Base-by-base conservation (phyloP, 352 stramenopile genomes). In the Peronospora tabacina region DNA sequence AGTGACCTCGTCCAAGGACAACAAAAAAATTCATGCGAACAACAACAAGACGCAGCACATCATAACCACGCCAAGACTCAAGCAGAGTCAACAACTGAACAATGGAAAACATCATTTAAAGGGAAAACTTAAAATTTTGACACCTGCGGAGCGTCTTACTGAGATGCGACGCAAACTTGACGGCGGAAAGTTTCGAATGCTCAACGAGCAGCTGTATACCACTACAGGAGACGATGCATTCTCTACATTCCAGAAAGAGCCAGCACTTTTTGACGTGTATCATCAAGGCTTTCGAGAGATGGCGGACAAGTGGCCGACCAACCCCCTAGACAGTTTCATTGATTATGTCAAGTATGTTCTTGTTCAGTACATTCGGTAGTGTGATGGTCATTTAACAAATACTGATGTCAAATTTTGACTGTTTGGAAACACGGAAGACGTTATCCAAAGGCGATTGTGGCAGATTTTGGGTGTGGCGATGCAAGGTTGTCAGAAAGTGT, bases 121-220 rank as follows among this genome's bases (percentile, higher is more conserved):
- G n/a, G 13, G 38, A 8, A 51, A 51, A 29, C 15, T 53, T 7
- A 66, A 66, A 36, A n/a, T 38, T 28, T 22, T 61, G 33, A 61
- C 51, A n/a, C 46, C 46, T 7, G 52, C 43, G 8, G 57, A 68
- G 7, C 65, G 74, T 9, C 63, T 92, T 55, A 77, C 71, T 7
- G 74, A 86, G 44, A 91, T 97, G 73, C 80, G 89, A 13, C 79
- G 82, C 11, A 83, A 92, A 10, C 72, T 98, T 12, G 79, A 95
- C 36, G 93, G 94, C 24, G 90, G 86, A 42, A 90, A 97, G 61
- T 99, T 99, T 72, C 89, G 97, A 48, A 97, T 97, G 76, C 80
- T 99, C 9, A 99, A 99, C 60, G 97, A 99, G 69, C 85, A 98
- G 61, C 64, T 99, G 12, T 99, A 99, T 71, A 98, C 95, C 5